Conservation (phyloP, 2,329 filamentous ascomycete species). For the Trichoderma aggressivum region DNA sequence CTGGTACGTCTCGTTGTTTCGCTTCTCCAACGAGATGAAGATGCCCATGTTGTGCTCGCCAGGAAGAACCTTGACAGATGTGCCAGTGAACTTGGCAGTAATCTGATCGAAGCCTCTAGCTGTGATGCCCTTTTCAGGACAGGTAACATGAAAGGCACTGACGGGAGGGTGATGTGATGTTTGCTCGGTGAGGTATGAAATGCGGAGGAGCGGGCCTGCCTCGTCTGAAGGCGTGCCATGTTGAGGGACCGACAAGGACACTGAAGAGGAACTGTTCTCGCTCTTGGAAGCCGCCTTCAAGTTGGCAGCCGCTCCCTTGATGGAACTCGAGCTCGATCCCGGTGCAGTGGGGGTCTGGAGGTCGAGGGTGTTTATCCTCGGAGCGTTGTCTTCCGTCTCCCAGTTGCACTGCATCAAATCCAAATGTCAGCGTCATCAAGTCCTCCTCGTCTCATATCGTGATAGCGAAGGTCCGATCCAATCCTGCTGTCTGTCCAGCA, state of each 20-base stretch:
- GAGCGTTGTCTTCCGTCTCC: slow-evolving; percentile 80
- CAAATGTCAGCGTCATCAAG: background rate
- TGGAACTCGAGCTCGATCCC: slow-evolving; percentile 32
- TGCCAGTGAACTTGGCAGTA: slow-evolving; percentile 95
- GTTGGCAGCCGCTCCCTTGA: slow-evolving; percentile 45
- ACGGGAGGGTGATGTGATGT: slow-evolving; percentile 97
- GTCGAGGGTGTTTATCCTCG: slow-evolving; percentile 55
- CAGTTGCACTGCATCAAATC: slow-evolving; percentile 71
- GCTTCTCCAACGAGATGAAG: slow-evolving; percentile 79
- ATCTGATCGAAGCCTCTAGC: slow-evolving; percentile 94
- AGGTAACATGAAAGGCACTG: slow-evolving; percentile 91
- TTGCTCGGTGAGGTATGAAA: slow-evolving; percentile 96
- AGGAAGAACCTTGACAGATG: slow-evolving; percentile 84
- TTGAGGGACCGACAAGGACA: slow-evolving; percentile 51
- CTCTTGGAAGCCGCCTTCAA: slow-evolving; percentile 44
- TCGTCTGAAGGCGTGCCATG: slow-evolving; percentile 40
- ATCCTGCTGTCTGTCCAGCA: background rate
- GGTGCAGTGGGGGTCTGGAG: slow-evolving; percentile 26
- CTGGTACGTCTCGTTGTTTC: slow-evolving; percentile 87
- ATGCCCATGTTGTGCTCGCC: slow-evolving; percentile 95
- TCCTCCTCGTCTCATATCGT: background rate
- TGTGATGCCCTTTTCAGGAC: slow-evolving; percentile 82
- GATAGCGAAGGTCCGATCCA: background rate
- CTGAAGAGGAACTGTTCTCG: slow-evolving; percentile 46
- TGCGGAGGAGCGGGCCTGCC: slow-evolving; percentile 55